Evolutionary conservation across 768 basidiomycete species (phyloP), one percentile per base, ranked within the genome.

Genomic region (Termitomyces bulborhizus): DNA sequence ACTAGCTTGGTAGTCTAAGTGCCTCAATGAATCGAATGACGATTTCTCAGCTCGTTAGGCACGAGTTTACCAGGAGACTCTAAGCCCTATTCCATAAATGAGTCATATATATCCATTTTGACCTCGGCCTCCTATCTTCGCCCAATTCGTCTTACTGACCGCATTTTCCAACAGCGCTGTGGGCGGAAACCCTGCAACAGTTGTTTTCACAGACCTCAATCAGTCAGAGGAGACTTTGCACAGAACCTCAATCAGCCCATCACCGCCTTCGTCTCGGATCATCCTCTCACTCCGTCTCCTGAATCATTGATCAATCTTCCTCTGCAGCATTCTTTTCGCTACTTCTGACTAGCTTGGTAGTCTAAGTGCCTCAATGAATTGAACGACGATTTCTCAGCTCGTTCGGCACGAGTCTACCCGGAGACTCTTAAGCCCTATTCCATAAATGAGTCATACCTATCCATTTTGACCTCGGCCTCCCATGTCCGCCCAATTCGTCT

Each of bases 201-300:
- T 78, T 39, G 63, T 76, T 49, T 70, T 77, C 56, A 59, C 73
- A 6, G 69, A 75, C 51, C 54, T 64, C 2, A 50, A 62, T 32
- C 55, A 61, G 6, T 57, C 74, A 8, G 55, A 58, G 0, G 68
- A 69, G 7, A 62, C 60, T 6, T 66, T 24, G 69, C 78, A 2
- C 63, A 61, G 49, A 78, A 76, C 53, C 66, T 82, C 31, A 74
- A 75, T 54, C 78, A 80, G 53, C 78, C 79, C 9, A 56, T 58
- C 11, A 53, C 54, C 18, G 54, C 51, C 27, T 57, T 60, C 44
- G 45, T 60, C 31, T 63, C 59, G 36, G 24, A 49, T 49, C 48
- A 27, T 51, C 53, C 32, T 43, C 51, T 39, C 32, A 24, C 18
- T 51, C 55, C 34, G 36, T 55, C 31, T 56, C 53, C 24, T n/a